Percentiles rank a stretch among this genome's conserved stretches.
These are phyloP conservation scores for Penicillium subrubescens DNA, from an alignment of 495 filamentous ascomycete genomes.

Conservation along the genomic window DNA sequence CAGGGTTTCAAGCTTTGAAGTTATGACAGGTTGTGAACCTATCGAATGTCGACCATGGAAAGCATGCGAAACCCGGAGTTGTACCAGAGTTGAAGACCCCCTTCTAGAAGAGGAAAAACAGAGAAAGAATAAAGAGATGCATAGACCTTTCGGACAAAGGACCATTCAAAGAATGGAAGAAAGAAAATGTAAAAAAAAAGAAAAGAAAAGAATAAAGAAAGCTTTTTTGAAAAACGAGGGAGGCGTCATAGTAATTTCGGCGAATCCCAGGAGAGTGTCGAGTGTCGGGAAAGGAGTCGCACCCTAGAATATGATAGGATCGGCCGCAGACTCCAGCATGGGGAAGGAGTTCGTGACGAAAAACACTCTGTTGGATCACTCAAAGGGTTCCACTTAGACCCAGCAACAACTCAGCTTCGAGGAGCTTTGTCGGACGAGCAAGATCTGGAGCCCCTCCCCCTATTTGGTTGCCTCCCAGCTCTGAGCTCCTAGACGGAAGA, in stretches of 20 bases:
- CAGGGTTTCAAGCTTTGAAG: neutral
- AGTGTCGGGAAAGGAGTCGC: constrained; percentile 11
- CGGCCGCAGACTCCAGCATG: constrained; percentile 14
- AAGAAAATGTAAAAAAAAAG: neutral
- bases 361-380: constrained; percentile 7
- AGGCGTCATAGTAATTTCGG: constrained; percentile 9
- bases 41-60: neutral
- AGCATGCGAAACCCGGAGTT: constrained; percentile 4
- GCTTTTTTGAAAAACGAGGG: constrained; percentile 1
- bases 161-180: neutral
- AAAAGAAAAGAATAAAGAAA: constrained; percentile 8
- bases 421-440: neutral
- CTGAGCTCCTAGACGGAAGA: neutral
- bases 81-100: constrained; percentile 1
- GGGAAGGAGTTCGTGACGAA: constrained; percentile 30
- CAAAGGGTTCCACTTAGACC: constrained; percentile 18
- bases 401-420: neutral
- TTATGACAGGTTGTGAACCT: constrained; percentile 3
- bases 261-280: neutral
- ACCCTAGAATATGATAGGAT: constrained; percentile 1
- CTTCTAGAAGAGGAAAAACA: neutral
- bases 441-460: neutral
- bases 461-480: neutral
- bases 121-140: neutral
- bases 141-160: constrained; percentile 7